Evolutionary conservation across 768 basidiomycete genomes (phyloP), one percentile per base, ranked within the genome.

Genomic region (Paxillus involutus): DNA sequence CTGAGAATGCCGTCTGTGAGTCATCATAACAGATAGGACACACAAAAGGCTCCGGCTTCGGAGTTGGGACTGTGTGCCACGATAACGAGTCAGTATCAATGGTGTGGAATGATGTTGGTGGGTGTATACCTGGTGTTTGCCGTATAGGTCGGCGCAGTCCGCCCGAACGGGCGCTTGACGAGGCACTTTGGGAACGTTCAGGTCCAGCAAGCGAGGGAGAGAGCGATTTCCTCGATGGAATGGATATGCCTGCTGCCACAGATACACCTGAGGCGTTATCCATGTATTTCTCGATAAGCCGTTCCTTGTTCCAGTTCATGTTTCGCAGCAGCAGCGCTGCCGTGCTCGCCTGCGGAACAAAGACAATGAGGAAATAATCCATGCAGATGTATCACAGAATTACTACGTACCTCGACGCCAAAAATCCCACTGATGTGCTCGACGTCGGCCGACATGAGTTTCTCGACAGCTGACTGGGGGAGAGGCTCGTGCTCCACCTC

Each of bases 21-120:
- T 94, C 90, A 66, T 90, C 89, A 71, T 87, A 98, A 76, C 97
- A 99, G 68, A 98, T 91, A 4, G 93, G 90, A 73, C 97, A 99
- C 33, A 89, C 78, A 72, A 95, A 96, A 17, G 84, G 75, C 42
- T 79, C 76, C 17, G 66, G 62, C 57, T 73, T 65, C 35, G 61
- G 63, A 30, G 58, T 44, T 63, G 62, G 52, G 66, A 58, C 33
- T 65, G 52, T 52, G 21, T 7, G 36, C 14, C 24, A 11, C 17
- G 19, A 37, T 26, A n/a, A 3, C 11, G 14, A 3, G 40, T 59
- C n/a, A 57, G 49, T 29, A 24, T 9, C 8, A 19, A 3, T 17
- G 39, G 4, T 19, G 33, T 7, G 17, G 42, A 42, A 3, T 6
- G 21, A 51, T 21, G 16, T 6, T 26, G 16, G 19, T 44, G 13